Evolutionary conservation across 345 rosid genomes (phyloP).

Genomic region (Adansonia digitata): DNA sequence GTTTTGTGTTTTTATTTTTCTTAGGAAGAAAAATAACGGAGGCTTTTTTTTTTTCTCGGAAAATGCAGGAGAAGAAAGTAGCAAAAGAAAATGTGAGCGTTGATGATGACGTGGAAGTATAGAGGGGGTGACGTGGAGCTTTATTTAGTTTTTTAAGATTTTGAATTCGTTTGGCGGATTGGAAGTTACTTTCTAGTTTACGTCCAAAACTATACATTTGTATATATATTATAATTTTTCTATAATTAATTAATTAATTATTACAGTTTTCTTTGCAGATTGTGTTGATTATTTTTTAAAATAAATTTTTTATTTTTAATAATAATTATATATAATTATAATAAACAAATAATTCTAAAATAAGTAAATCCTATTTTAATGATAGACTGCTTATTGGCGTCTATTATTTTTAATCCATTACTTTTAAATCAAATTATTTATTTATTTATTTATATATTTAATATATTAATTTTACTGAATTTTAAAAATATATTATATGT

Average conservation of each 20-base stretch:
- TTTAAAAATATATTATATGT: too few species aligned
- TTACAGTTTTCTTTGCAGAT: not conserved
- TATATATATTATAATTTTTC: too few species aligned
- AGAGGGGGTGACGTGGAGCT: constrained; percentile 3
- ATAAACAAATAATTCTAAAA: too few species aligned
- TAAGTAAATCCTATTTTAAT: not conserved
- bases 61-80: not conserved
- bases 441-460: too few species aligned
- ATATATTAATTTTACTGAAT: too few species aligned
- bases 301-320: not conserved
- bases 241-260: too few species aligned
- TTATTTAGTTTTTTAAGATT: not conserved
- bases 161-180: not conserved
- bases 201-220: not conserved
- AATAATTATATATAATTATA: not conserved
- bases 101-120: constrained; percentile 13
- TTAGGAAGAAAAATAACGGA: not conserved
- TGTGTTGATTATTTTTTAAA: too few species aligned
- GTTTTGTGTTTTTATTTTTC: not conserved
- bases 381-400: too few species aligned
- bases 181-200: not conserved
- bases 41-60: not conserved
- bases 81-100: not conserved
- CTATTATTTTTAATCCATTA: too few species aligned
- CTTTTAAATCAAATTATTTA: too few species aligned